Conservation (phyloP, 192 early-diverging fungal species). For the Coemansia erecta region DNA sequence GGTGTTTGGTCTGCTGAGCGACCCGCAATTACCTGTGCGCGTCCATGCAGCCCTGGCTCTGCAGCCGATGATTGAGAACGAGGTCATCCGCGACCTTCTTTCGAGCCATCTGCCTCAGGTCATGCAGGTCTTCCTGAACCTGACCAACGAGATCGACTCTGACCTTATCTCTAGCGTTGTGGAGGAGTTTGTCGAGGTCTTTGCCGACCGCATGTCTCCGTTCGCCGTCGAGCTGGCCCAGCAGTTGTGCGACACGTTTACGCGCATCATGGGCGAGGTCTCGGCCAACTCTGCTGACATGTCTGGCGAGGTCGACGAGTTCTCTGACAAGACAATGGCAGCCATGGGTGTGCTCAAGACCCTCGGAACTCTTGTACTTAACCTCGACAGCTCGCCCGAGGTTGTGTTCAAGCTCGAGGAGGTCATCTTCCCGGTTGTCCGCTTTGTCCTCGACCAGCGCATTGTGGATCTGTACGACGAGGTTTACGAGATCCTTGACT, state of each 20-base stretch:
- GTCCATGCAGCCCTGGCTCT: constrained; percentile 84
- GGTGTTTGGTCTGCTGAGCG: constrained; percentile 57
- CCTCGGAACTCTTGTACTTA: constrained; percentile 80
- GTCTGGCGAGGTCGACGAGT: constrained; percentile 59
- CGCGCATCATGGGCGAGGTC: constrained; percentile 80
- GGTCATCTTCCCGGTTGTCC: constrained; percentile 72
- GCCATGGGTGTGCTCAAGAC: constrained; percentile 89
- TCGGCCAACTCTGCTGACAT: constrained; percentile 46
- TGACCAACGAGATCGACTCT: constrained; percentile 92
- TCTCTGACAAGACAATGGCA: constrained; percentile 84
- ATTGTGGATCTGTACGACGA: constrained; percentile 78
- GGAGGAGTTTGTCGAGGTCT: constrained; percentile 89
- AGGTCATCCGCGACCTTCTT: constrained; percentile 69
- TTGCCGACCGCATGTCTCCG: constrained; percentile 85
- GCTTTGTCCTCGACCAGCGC: constrained; percentile 72
- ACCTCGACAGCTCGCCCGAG: constrained; percentile 79
- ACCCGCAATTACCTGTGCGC: constrained; percentile 83
- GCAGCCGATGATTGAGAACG: constrained; percentile 74
- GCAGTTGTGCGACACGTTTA: constrained; percentile 83
- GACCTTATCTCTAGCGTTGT: constrained; percentile 85
- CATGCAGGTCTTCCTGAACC: constrained; percentile 82
- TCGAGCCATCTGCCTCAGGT: constrained; percentile 78
- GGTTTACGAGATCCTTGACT: constrained; percentile 86
- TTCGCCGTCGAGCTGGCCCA: constrained; percentile 88
- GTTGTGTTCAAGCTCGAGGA: constrained; percentile 79